Evolutionary conservation across 2,329 filamentous ascomycete genomes (phyloP).

Genomic region (Aspergillus carbonarius): DNA sequence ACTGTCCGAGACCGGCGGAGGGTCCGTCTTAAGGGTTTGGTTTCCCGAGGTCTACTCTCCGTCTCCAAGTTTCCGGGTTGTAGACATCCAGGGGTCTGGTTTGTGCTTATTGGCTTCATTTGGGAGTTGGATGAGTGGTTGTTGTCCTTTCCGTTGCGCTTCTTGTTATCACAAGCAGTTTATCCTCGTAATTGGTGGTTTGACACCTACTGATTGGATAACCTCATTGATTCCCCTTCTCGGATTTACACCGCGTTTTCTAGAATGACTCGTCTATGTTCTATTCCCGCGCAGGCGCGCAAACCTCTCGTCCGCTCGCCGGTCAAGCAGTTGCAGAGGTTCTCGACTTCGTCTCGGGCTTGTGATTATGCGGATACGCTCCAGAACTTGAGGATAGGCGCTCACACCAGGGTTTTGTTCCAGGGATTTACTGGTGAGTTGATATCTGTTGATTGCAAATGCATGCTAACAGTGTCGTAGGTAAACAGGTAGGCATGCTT

Average conservation of each 20-base stretch:
- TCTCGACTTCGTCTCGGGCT: conserved; percentile 33
- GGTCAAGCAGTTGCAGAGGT: conserved; percentile 19
- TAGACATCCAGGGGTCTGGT: not conserved
- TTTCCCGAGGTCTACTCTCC: not conserved
- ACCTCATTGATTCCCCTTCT: not conserved
- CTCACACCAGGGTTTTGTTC: conserved; percentile 66
- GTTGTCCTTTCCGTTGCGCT: too few species aligned
- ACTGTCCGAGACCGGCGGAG: conserved; percentile 17
- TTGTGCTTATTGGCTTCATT: not conserved
- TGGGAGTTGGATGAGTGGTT: too few species aligned
- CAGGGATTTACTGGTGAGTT: conserved; percentile 65
- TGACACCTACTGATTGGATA: not conserved
- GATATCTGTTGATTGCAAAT: not conserved
- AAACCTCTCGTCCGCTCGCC: conserved; percentile 5
- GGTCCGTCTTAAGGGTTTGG: not conserved
- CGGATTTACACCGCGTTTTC: not conserved
- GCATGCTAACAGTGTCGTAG: conserved; percentile 21
- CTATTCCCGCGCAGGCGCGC: conserved; percentile 23
- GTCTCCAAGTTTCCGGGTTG: not conserved
- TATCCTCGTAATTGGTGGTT: not conserved
- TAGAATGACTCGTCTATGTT: conserved; percentile 21
- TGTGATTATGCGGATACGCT: conserved; percentile 60
- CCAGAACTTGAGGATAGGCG: conserved; percentile 64
- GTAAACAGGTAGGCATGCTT: conserved; percentile 33
- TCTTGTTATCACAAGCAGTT: too few species aligned